Conservation (phyloP, 129 eudicot species). For the Rutidosis leptorrhynchoides region DNA sequence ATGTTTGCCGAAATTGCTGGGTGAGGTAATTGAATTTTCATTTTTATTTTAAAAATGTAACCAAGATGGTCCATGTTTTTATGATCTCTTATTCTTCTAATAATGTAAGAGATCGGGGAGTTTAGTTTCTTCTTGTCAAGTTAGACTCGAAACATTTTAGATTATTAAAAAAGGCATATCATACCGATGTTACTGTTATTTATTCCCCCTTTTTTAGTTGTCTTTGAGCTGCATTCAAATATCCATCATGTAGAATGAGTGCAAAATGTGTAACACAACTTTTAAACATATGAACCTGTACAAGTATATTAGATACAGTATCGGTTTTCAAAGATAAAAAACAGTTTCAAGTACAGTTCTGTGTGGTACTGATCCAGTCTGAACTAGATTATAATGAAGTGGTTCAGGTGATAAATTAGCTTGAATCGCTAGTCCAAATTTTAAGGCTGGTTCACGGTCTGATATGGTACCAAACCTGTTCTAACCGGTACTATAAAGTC, state of each 20-base stretch:
- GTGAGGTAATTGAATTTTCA: slow-evolving; percentile 61
- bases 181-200: slow-evolving; percentile 10
- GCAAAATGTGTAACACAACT: not conserved
- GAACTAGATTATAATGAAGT: not conserved
- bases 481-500: not conserved
- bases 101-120: not conserved
- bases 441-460: not conserved
- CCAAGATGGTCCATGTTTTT: not conserved
- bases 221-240: slow-evolving; percentile 14
- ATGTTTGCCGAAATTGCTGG: slow-evolving; percentile 99
- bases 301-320: not conserved
- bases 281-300: not conserved
- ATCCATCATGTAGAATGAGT: slow-evolving; percentile 1
- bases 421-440: not conserved
- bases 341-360: not conserved
- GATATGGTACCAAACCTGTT: not conserved
- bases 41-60: slow-evolving; percentile 8
- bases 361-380: not conserved
- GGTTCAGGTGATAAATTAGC: not conserved
- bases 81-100: slow-evolving; percentile 6
- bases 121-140: not conserved
- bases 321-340: not conserved
- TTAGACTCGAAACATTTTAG: not conserved
- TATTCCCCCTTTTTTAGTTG: not conserved
- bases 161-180: not conserved